These are phyloP conservation scores for Plasmopara halstedii DNA, from an alignment of 352 stramenopile species.

Conservation along the genomic window DNA sequence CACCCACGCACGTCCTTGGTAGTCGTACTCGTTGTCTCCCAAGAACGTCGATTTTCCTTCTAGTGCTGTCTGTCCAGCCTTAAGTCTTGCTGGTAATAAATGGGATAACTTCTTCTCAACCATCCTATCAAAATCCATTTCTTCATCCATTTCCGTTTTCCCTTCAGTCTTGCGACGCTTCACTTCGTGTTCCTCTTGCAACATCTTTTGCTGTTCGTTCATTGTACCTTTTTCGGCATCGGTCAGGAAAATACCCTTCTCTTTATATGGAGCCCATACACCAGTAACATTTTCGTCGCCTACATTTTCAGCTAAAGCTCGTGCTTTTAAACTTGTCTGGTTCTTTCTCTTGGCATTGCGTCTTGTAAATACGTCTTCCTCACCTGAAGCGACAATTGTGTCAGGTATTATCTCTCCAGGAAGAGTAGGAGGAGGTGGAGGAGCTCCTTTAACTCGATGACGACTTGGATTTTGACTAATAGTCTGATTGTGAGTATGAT, in stretches of 20 bases:
- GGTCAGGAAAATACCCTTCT: constrained; percentile 35
- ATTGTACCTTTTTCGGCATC: constrained; percentile 46
- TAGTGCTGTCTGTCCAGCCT: constrained; percentile 53
- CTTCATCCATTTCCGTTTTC: constrained; percentile 57
- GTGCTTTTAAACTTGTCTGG: constrained; percentile 26
- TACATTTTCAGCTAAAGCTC: constrained; percentile 30
- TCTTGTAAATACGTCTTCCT: constrained; percentile 34
- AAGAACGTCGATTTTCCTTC: constrained; percentile 82
- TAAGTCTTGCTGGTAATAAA: constrained; percentile 60
- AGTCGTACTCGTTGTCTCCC: constrained; percentile 89
- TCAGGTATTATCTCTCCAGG: constrained; percentile 16
- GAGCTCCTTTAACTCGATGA: constrained; percentile 18
- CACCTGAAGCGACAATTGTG: constrained; percentile 11
- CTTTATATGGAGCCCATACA: constrained; percentile 58
- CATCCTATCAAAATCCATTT: constrained; percentile 83
- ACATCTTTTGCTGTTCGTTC: constrained; percentile 41
- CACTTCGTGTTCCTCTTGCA: constrained; percentile 45
- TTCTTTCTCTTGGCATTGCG: constrained; percentile 37
- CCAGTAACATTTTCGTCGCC: constrained; percentile 35
- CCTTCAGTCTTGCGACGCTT: constrained; percentile 52
- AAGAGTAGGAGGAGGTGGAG: constrained; percentile 17
- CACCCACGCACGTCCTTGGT: constrained; percentile 95
- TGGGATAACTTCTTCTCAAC: constrained; percentile 81
- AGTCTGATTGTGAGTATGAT: constrained; percentile 68
- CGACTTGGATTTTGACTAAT: constrained; percentile 18